These are phyloP conservation scores for Solanum piurae DNA, from an alignment of 257 asterid genomes.

Conservation along the genomic window DNA sequence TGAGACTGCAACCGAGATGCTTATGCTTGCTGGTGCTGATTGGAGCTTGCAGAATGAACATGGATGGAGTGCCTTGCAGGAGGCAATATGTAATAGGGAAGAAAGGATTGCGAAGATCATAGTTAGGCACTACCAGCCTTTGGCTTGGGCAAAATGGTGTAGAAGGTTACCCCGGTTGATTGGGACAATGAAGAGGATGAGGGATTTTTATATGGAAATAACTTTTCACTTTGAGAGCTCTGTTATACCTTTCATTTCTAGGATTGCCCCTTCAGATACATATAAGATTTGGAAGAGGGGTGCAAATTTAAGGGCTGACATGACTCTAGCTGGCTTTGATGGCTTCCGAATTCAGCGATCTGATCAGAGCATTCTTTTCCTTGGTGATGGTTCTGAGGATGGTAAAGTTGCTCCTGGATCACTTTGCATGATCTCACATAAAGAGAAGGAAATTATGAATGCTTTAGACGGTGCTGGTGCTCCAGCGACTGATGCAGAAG, in stretches of 20 bases:
- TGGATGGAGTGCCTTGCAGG: slow-evolving; percentile 98
- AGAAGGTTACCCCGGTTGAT: slow-evolving; percentile 87
- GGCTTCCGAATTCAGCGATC: slow-evolving; percentile 89
- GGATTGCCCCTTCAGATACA: slow-evolving; percentile 97
- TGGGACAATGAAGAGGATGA: slow-evolving; percentile 83
- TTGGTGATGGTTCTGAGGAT: slow-evolving; percentile 96
- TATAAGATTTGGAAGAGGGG: slow-evolving; percentile 97
- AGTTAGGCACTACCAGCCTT: slow-evolving; percentile 82
- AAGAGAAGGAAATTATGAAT: slow-evolving; percentile 85
- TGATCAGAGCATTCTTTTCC: slow-evolving; percentile 85
- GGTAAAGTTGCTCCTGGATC: slow-evolving; percentile 78
- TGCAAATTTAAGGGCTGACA: slow-evolving; percentile 86
- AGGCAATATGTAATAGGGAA: slow-evolving; percentile 82
- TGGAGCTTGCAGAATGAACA: slow-evolving; percentile 98
- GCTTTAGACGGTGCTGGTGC: slow-evolving; percentile 97
- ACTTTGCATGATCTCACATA: slow-evolving; percentile 76
- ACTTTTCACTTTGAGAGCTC: slow-evolving; percentile 95
- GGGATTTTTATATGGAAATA: slow-evolving; percentile 98
- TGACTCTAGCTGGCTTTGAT: slow-evolving; percentile 97
- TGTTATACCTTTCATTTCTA: slow-evolving; percentile 87
- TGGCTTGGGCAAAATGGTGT: slow-evolving; percentile 99
- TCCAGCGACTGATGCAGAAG: slow-evolving; percentile 79
- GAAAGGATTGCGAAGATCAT: slow-evolving; percentile 82
- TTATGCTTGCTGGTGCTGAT: slow-evolving; percentile 95
- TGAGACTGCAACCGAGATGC: slow-evolving; percentile 74